phyloP scores from a whole-genome alignment of 441 rosid species.

The Erodium texanum region DNA sequence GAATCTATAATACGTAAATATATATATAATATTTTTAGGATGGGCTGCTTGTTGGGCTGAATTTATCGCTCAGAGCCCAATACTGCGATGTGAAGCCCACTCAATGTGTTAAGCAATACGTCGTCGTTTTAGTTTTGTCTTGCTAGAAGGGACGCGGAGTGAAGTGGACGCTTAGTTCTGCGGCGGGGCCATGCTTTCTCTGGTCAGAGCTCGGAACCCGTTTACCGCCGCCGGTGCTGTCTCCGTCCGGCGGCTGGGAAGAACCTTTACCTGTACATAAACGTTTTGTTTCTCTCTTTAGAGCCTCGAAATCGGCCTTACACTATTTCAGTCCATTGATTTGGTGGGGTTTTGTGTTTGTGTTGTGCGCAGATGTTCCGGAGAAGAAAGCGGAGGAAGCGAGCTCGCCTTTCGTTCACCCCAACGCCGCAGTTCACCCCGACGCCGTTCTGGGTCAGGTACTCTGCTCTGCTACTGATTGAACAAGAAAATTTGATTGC shows the following conservation, averaged over 20 bases:
- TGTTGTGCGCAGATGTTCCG: slow-evolving; percentile 27
- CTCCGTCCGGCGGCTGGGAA: slow-evolving; percentile 27
- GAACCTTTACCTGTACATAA: not conserved
- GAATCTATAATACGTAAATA: no score
- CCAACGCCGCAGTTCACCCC: slow-evolving; percentile 34
- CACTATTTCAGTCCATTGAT: slow-evolving; percentile 5
- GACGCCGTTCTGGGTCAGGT: slow-evolving; percentile 71
- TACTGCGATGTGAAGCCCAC: no score
- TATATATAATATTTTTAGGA: no score
- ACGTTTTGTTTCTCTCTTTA: slow-evolving; percentile 21
- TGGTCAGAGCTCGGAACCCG: slow-evolving; percentile 31
- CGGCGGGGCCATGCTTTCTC: slow-evolving; percentile 30
- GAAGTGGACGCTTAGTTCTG: not conserved
- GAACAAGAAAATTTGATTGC: not conserved
- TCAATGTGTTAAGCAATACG: no score
- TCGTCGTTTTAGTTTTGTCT: no score
- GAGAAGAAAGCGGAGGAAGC: slow-evolving; percentile 22
- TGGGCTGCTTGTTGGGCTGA: not conserved
- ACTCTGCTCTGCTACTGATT: not conserved
- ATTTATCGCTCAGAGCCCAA: no score
- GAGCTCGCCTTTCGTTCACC: slow-evolving; percentile 43
- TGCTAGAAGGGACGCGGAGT: not conserved
- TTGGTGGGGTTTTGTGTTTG: not conserved
- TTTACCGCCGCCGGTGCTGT: not conserved
- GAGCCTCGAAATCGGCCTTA: slow-evolving; percentile 2